These are phyloP conservation scores for Botrytis galanthina DNA, from an alignment of 2,329 filamentous ascomycete genomes.

Conservation along the genomic window DNA sequence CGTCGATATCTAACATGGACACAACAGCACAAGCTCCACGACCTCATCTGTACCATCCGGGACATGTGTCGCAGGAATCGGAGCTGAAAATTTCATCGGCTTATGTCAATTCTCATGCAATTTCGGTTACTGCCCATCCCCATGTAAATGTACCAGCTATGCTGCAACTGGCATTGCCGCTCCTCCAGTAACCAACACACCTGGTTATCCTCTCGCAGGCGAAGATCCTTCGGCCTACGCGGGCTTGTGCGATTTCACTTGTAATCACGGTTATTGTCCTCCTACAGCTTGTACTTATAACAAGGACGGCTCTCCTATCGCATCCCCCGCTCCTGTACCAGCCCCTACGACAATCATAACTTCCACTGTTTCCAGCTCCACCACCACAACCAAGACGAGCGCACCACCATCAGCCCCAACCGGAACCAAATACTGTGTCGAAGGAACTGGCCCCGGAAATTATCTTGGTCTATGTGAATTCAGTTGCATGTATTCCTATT, in stretches of 20 bases:
- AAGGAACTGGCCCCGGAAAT: constrained; percentile 37
- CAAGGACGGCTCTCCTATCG: background rate
- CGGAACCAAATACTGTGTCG: constrained; percentile 24
- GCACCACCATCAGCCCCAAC: constrained; percentile 21
- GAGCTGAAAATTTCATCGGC: constrained; percentile 40
- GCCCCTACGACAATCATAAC: background rate
- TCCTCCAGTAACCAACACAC: constrained; percentile 2
- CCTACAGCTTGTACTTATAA: constrained; percentile 16
- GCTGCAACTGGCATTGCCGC: background rate
- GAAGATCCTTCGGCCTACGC: constrained; percentile 2
- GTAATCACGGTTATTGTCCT: constrained; percentile 31
- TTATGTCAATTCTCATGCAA: constrained; percentile 39
- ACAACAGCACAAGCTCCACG: background rate
- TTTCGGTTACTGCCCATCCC: constrained; percentile 31
- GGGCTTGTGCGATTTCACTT: constrained; percentile 38
- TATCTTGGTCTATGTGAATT: constrained; percentile 42
- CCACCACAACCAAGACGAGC: constrained; percentile 6
- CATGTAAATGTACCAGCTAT: constrained; percentile 18
- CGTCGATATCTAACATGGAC: background rate
- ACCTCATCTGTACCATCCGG: constrained; percentile 14
- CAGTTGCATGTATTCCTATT: constrained; percentile 32
- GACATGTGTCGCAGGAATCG: constrained; percentile 28
- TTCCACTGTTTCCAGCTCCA: background rate
- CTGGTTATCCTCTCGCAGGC: constrained; percentile 11
- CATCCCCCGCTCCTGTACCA: background rate